Percentiles rank a stretch among this genome's conserved stretches.
phyloP scores from a whole-genome alignment of 2,329 filamentous ascomycete species.

The Fusarium sulawesiense region DNA sequence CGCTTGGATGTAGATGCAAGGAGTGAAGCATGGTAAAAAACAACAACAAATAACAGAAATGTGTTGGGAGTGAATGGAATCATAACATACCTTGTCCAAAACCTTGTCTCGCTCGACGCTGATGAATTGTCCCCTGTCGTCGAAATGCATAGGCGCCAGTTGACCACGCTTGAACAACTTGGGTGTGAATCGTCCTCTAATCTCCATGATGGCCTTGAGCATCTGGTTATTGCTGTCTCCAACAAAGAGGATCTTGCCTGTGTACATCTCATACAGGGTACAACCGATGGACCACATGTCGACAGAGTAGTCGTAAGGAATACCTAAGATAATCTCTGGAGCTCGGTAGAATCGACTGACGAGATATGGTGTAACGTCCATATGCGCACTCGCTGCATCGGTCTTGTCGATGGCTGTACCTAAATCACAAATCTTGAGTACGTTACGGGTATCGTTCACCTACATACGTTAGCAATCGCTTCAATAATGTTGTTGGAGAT shows the following conservation, averaged over 20 bases:
- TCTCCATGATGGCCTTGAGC: constrained; percentile 96
- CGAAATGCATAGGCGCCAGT: constrained; percentile 82
- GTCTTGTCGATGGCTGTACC: constrained; percentile 94
- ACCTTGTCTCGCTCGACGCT: constrained; percentile 89
- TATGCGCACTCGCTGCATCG: constrained; percentile 76
- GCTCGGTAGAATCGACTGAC: constrained; percentile 98
- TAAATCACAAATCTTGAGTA: constrained; percentile 95
- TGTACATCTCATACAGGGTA: constrained; percentile 96
- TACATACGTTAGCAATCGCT: constrained; percentile 45
- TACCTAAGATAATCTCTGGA: constrained; percentile 96
- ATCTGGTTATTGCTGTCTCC: constrained; percentile 98
- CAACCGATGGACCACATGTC: constrained; percentile 99
- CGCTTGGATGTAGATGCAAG: constrained; percentile 34
- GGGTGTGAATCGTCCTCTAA: constrained; percentile 88
- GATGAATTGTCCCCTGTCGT: constrained; percentile 84
- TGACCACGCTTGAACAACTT: constrained; percentile 89
- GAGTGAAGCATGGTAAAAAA: constrained; percentile 30
- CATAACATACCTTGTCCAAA: constrained; percentile 76
- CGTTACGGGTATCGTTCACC: constrained; percentile 83
- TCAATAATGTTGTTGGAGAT: background rate
- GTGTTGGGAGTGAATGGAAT: constrained; percentile 42
- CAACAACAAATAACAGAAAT: constrained; percentile 32
- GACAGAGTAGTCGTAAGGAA: constrained; percentile 92
- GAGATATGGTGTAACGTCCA: constrained; percentile 92
- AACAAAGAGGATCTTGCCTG: constrained; percentile 95